Evolutionary conservation across 2,329 filamentous ascomycete genomes (phyloP), one percentile per base, ranked within the genome.

Genomic region (Botrytis hyacinthi): DNA sequence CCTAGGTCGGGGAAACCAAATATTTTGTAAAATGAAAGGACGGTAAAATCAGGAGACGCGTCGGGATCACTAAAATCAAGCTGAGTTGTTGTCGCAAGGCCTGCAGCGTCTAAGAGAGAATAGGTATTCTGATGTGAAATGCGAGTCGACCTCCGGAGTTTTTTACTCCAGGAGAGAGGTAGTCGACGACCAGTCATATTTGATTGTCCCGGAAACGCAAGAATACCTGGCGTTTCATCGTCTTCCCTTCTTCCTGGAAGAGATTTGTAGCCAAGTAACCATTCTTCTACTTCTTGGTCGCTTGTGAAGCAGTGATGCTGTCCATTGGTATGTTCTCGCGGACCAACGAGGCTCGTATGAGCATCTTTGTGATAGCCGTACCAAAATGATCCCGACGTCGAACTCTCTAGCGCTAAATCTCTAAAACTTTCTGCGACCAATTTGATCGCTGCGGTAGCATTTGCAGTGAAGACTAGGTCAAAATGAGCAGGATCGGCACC

Each of bases 1-100:
- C 95, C 95, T 2, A 98, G 84, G 80, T 98, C 93, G 0, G 95
- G 95, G 76, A 97, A 98, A 1, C 95, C 95, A 81, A 98, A 98
- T 20, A 98, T 95, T 82, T 98, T 98, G 84, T 97, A 97, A 75
- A 98, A 90, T 80, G 94, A 97, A 51, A 98, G 79, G 0, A 93
- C 92, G 0, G 89, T 91, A 77, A 98, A 98, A 80, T 98, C 95
- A 0, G 95, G 93, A 0, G 92, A 90, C 0, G 83, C 79, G 0
- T 86, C 84, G 0, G 86, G 78, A 76, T 92, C 84, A 71, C 88
- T 85, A 4, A 98, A 84, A 78, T 96, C 88, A 4, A 98, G 84
- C 1, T 89, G 89, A 4, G 92, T 89, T 0, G 94, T 97, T 14
- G 93, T 90, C 16, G 90, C 91, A 12, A 93, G 85, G 0, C 94